Percentiles rank a stretch among this genome's conserved stretches.
Conservation (phyloP, 495 filamentous ascomycete genomes). For the Margaritispora aquatica region DNA sequence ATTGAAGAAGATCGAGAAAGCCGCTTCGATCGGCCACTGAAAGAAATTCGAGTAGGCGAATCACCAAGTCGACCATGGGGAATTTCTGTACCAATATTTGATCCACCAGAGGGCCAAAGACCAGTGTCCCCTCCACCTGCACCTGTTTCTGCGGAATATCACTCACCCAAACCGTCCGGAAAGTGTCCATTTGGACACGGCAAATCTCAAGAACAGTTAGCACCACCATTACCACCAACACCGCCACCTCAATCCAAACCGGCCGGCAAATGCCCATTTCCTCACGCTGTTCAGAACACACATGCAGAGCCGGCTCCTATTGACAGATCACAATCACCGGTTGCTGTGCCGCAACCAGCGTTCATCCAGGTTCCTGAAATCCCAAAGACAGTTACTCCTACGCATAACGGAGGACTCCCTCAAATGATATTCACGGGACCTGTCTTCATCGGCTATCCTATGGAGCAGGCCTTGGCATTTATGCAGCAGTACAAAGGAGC, state of each 20-base stretch:
- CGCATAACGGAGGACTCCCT: conserved; percentile 25
- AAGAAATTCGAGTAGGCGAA: conserved; percentile 81
- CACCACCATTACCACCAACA: too few species aligned
- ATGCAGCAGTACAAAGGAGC: conserved; percentile 46
- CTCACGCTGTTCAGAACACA: background rate
- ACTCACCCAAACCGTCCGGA: conserved; percentile 25
- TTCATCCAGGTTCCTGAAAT: conserved; percentile 18
- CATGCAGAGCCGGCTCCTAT: background rate
- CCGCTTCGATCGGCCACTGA: conserved; percentile 73
- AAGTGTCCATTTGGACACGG: conserved; percentile 47
- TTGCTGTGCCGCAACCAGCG: conserved; percentile 5
- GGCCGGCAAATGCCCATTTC: conserved; percentile 16
- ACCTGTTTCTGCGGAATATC: conserved; percentile 39
- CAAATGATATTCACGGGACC: conserved; percentile 80
- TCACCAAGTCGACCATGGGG: conserved; percentile 90
- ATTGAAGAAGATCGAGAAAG: conserved; percentile 42
- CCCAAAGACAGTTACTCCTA: background rate
- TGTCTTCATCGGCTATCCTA: conserved; percentile 81
- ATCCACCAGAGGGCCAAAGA: conserved; percentile 24
- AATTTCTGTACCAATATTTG: conserved; percentile 58
- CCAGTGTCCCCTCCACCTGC: conserved; percentile 37
- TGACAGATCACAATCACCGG: background rate
- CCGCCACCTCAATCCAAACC: conserved; percentile 1
- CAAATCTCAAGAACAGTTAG: conserved; percentile 13
- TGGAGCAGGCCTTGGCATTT: conserved; percentile 68